Percentiles rank a stretch among this genome's conserved stretches.
phyloP scores from a whole-genome alignment of 306 rosid species.

The Cajanus cajan region DNA sequence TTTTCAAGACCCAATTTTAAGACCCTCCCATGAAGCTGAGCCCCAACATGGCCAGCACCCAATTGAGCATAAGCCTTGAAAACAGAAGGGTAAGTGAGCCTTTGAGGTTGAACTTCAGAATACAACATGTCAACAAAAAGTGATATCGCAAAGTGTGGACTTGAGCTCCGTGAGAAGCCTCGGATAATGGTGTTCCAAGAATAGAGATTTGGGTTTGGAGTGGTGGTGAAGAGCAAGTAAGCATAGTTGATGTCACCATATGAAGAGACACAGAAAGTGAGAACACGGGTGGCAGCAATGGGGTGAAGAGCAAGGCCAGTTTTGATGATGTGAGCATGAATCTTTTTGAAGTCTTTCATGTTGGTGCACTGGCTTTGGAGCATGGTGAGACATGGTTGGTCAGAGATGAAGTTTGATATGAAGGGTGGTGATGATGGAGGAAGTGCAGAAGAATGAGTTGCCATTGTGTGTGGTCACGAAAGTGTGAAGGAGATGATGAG shows the following conservation, averaged over 20 bases:
- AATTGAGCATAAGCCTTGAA: constrained; percentile 78
- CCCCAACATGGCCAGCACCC: constrained; percentile 57
- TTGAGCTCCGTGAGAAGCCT: constrained; percentile 72
- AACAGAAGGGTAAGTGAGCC: constrained; percentile 80
- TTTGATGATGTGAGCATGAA: constrained; percentile 70
- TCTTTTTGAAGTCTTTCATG: constrained; percentile 69
- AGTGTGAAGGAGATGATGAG: neutral
- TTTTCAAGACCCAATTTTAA: constrained; percentile 54
- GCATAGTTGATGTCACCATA: constrained; percentile 75
- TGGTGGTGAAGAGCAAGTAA: constrained; percentile 49
- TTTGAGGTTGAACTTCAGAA: constrained; percentile 51
- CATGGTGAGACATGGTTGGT: constrained; percentile 64
- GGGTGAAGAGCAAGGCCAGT: constrained; percentile 54
- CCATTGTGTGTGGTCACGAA: constrained; percentile 22
- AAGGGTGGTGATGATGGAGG: constrained; percentile 52
- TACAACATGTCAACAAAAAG: constrained; percentile 75
- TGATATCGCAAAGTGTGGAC: constrained; percentile 55
- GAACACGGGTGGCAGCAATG: constrained; percentile 57
- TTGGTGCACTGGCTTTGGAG: constrained; percentile 63
- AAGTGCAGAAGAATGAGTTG: constrained; percentile 36
- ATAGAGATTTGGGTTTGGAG: constrained; percentile 58
- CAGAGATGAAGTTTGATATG: constrained; percentile 63
- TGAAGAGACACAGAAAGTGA: constrained; percentile 68
- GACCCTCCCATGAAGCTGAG: constrained; percentile 88
- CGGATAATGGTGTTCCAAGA: constrained; percentile 82